Evolutionary conservation across 2,329 filamentous ascomycete genomes (phyloP), one percentile per base, ranked within the genome.

Genomic region (Aspergillus costaricaensis): DNA sequence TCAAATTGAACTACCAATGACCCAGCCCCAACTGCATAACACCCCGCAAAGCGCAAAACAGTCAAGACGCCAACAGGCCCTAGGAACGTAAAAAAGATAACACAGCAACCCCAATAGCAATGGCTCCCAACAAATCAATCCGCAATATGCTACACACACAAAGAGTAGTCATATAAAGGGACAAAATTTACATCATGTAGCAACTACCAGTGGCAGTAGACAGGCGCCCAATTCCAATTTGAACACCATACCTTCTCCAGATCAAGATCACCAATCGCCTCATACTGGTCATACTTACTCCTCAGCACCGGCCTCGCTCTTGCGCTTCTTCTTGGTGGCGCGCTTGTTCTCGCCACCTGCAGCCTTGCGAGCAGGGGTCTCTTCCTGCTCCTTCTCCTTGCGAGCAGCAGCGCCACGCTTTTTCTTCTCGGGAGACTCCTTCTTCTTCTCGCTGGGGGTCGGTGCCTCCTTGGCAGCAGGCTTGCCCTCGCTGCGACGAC

Each of bases 321-420:
- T 81, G 64, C 77, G 75, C 77, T 81, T 82, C 74, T 81, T 82
- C 67, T 73, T 75, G 39, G 67, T 68, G 47, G 47, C 25, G 64
- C 74, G 74, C 68, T 76, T 78, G 44, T 57, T 62, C 17, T 77
- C 74, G 2, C 67, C 65, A 4, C 63, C 67, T 47, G 72, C 69
- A 14, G 71, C 61, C 54, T 76, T 75, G 50, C 72, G 69, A 50
- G 69, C 62, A 25, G 69, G 59, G 15, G 60, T 59, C 48, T 68
- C 69, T 25, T 71, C 59, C 44, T 64, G 71, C 57, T 71, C 72
- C 60, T 69, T 70, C 57, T 70, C 72, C 60, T 70, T 71, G 55
- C 68, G 68, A 15, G 66, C 64, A 38, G 66, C 58, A 15, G 55
- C 60, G 4, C 57, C 60, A 38, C 64, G 63, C 65, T 72, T 72